A percentile compares a stretch with the other conserved stretches of the same genome.
Conservation (phyloP, 2,329 filamentous ascomycete species). For the Aspergillus udagawae region DNA sequence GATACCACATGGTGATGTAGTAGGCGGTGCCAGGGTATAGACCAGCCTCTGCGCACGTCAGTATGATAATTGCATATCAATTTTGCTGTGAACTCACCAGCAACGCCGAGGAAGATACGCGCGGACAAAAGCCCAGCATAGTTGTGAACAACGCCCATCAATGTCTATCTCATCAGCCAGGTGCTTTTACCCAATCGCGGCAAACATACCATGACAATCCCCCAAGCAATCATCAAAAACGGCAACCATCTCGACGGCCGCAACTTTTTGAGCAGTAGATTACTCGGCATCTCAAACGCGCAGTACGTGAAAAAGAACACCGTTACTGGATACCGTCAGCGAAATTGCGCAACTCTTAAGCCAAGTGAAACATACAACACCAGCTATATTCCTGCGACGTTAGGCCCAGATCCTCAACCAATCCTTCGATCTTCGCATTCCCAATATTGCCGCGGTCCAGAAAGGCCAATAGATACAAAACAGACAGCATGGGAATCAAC, state of each 20-base stretch:
- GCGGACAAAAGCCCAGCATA: slow-evolving; percentile 45
- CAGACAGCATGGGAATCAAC: slow-evolving; percentile 24
- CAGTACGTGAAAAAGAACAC: slow-evolving; percentile 27
- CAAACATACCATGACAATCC: slow-evolving; percentile 37
- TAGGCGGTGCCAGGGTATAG: slow-evolving; percentile 43
- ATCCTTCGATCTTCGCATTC: slow-evolving; percentile 32
- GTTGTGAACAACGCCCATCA: slow-evolving; percentile 48
- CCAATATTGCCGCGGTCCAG: slow-evolving; percentile 34
- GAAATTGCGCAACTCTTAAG: background rate
- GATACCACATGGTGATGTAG: slow-evolving; percentile 47
- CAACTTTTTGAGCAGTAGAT: slow-evolving; percentile 20
- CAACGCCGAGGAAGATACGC: slow-evolving; percentile 45
- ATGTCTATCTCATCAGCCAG: slow-evolving; percentile 22
- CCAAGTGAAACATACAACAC: slow-evolving; percentile 17
- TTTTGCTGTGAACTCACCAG: background rate
- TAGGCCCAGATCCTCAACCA: slow-evolving; percentile 26
- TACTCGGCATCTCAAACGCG: slow-evolving; percentile 21
- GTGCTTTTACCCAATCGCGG: background rate
- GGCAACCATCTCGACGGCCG: slow-evolving; percentile 28
- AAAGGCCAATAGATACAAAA: slow-evolving; percentile 29
- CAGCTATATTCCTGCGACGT: slow-evolving; percentile 29
- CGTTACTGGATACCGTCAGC: slow-evolving; percentile 18
- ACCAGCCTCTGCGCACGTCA: slow-evolving; percentile 31
- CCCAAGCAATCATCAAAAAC: slow-evolving; percentile 39
- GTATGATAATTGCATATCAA: background rate